Conservation (phyloP, 345 rosid species). For the Eucalyptus cloeziana region DNA sequence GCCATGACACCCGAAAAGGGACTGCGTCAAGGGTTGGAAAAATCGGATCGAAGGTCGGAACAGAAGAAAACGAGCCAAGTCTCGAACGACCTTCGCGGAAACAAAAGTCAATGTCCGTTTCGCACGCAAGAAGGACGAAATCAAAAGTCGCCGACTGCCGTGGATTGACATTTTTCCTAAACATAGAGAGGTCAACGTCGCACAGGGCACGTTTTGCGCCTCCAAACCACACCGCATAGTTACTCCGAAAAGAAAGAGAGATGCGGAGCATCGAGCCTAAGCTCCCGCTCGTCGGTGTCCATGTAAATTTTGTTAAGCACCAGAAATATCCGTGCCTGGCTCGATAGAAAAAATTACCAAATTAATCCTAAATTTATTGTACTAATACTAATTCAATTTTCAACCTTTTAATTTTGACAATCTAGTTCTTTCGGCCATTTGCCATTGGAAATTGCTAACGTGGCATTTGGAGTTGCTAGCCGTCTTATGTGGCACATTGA, state of each 20-base stretch:
- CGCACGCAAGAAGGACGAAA: background rate
- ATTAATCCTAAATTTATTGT: background rate
- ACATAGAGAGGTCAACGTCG: background rate
- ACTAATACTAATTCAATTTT: background rate
- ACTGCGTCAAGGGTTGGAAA: background rate
- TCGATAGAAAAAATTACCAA: background rate
- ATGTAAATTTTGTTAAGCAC: background rate
- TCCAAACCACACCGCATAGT: background rate
- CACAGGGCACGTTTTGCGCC: background rate
- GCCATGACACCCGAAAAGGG: background rate
- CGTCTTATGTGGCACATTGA: rapidly evolving
- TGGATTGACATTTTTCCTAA: background rate
- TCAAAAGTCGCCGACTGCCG: background rate
- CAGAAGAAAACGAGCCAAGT: background rate
- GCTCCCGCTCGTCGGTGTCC: background rate
- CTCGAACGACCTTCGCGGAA: background rate
- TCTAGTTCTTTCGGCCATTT: rapidly evolving
- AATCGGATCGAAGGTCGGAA: background rate
- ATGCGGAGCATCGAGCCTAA: background rate
- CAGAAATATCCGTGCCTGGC: background rate
- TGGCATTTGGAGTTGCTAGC: rapidly evolving
- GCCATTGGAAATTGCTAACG: background rate
- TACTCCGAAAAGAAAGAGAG: background rate
- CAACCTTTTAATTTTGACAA: background rate
- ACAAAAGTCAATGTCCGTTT: background rate